These are phyloP conservation scores for Colletotrichum sp. DNA, from an alignment of 2,329 filamentous ascomycete genomes.

Conservation along the genomic window DNA sequence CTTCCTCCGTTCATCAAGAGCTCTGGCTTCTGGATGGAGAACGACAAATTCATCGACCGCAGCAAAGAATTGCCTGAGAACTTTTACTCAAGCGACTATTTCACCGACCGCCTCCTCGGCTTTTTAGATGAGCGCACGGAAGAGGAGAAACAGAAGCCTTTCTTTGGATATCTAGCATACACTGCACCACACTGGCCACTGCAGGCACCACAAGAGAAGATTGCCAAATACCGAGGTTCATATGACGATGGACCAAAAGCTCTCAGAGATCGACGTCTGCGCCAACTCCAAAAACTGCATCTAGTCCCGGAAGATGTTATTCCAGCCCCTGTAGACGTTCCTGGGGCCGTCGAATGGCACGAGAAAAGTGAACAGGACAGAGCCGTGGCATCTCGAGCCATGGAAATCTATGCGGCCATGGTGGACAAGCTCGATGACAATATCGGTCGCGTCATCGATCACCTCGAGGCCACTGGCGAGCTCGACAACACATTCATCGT, in stretches of 20 bases:
- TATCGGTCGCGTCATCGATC: conserved; percentile 56
- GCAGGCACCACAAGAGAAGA: conserved; percentile 50
- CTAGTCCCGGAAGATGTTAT: not conserved
- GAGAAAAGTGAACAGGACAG: not conserved
- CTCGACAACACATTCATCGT: conserved; percentile 58
- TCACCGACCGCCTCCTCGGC: not conserved
- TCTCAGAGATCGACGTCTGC: not conserved
- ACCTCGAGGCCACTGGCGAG: conserved; percentile 52
- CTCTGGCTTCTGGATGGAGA: not conserved
- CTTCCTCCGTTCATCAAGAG: not conserved
- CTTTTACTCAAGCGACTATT: not conserved
- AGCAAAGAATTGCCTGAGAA: not conserved
- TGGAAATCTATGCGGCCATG: conserved; percentile 60
- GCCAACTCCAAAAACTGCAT: not conserved
- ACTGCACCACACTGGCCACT: conserved; percentile 59
- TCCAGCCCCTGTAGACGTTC: not conserved
- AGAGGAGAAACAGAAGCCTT: not conserved
- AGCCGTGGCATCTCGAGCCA: conserved; percentile 29
- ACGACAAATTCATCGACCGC: not conserved
- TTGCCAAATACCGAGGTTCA: conserved; percentile 50
- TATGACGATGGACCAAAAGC: conserved; percentile 42
- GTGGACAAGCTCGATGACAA: conserved; percentile 59
- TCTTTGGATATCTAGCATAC: conserved; percentile 49
- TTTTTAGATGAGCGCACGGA: not conserved
- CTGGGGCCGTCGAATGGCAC: not conserved